Evolutionary conservation across 345 rosid species (phyloP), one percentile per base, ranked within the genome.

Genomic region (Abelmoschus esculentus): DNA sequence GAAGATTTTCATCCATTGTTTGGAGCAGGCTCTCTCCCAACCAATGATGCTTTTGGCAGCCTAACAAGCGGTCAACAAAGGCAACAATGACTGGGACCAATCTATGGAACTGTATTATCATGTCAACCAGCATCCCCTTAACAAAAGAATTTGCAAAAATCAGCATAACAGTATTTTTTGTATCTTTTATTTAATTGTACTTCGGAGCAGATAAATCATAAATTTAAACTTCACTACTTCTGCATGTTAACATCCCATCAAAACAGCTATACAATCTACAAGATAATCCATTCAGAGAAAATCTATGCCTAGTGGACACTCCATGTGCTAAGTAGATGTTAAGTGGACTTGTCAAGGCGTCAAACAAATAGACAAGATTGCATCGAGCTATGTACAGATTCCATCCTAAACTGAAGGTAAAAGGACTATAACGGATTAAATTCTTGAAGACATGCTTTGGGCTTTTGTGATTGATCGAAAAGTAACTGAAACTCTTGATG

Each of bases 1-100:
- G 91, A 76, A 93, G 74, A 57, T 70, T 74, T 82, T 88, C 84
- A 72, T 93, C 93, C 44, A 88, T 55, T 70, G 81, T 87, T 83
- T 88, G 93, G 67, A 93, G 96, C 68, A 90, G 74, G 74, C 86
- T 67, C 84, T 91, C 92, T 74, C 95, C 98, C 79, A 91, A 73
- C 89, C 87, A 82, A 46, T 68, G 73, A 77, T 93, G 97, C 83
- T 83, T 91, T 76, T 70, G 75, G 81, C 97, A 91, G 75, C 80
- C 73, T 72, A 87, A 75, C 73, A 93, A 81, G 63, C 96, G 89
- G 58, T 86, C 86, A 67, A 85, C 46, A 62, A 89, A 85, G 75
- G 86, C 80, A 67, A 88, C 95, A 75, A 85, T 73, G 40, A 89
- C 89, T 36, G 92, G 97, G 65, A 90, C 96, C 84, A 91, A 78